A percentile compares a stretch with the other conserved stretches of the same genome.
Conservation (phyloP, 306 rosid species). For the Lupinus albus region DNA sequence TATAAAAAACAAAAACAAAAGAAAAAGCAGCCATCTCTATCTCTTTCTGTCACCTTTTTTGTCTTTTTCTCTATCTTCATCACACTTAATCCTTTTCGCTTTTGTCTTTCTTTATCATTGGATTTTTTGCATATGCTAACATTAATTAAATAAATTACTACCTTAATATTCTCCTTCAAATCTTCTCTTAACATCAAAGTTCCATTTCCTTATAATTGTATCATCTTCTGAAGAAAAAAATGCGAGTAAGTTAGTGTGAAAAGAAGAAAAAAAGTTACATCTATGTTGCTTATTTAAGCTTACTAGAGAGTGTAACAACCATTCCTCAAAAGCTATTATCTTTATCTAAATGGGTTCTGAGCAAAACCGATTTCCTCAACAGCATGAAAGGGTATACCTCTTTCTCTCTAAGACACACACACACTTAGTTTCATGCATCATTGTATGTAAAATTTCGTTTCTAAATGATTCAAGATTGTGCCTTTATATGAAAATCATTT, state of each 20-base stretch:
- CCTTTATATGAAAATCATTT: not conserved
- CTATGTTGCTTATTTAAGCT: not conserved
- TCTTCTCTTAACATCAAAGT: conserved; percentile 44
- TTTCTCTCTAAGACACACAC: conserved; percentile 35
- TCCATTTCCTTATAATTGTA: conserved; percentile 28
- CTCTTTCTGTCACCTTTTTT: conserved; percentile 19
- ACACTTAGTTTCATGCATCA: not conserved
- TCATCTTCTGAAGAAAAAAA: conserved; percentile 51
- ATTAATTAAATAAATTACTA: conserved; percentile 33
- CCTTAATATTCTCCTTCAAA: conserved; percentile 41
- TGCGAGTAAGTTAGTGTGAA: not conserved
- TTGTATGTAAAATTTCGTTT: conserved; percentile 4
- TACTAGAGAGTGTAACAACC: conserved; percentile 1
- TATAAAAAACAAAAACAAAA: not conserved
- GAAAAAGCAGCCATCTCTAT: conserved; percentile 30
- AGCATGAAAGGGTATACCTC: conserved; percentile 73
- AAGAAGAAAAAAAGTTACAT: not conserved
- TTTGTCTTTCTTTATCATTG: conserved; percentile 77
- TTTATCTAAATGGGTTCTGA: conserved; percentile 82
- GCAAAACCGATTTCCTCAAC: conserved; percentile 88
- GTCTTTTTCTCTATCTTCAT: conserved; percentile 39
- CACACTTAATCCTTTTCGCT: conserved; percentile 57
- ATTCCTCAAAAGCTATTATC: conserved; percentile 19
- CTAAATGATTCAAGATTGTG: conserved; percentile 10
- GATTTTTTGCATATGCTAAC: conserved; percentile 34